Conservation (phyloP, 2,329 filamentous ascomycete species). For the Colletotrichum musae region DNA sequence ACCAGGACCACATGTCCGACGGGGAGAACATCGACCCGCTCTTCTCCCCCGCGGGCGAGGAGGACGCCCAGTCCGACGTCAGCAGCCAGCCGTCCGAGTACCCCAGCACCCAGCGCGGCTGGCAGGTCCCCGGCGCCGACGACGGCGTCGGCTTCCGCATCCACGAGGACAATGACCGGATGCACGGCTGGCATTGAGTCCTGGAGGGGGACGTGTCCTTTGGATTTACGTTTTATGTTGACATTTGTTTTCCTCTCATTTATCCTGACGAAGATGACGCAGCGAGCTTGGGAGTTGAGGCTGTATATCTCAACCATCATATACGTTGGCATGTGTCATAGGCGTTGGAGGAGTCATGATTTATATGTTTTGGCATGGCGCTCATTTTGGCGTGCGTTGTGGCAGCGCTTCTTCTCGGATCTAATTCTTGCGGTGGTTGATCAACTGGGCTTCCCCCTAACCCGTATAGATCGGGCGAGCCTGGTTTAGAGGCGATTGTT, state of each 20-base stretch:
- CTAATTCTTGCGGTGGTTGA: neutral
- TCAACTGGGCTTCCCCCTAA: neutral
- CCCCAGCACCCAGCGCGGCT: conserved; percentile 64
- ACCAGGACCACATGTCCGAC: conserved; percentile 60
- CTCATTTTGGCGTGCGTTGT: conserved; percentile 16
- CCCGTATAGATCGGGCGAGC: neutral
- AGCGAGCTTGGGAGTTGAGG: conserved; percentile 36
- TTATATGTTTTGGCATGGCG: conserved; percentile 19
- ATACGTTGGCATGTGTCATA: conserved; percentile 22
- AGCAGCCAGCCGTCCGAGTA: conserved; percentile 72
- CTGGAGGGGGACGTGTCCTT: neutral
- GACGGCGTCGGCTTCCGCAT: conserved; percentile 52
- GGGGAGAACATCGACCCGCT: conserved; percentile 67
- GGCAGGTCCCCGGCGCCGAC: conserved; percentile 49
- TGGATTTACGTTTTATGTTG: conserved; percentile 1
- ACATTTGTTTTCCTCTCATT: conserved; percentile 3
- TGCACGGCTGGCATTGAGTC: conserved; percentile 30
- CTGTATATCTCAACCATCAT: conserved; percentile 28
- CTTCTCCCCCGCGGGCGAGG: conserved; percentile 44
- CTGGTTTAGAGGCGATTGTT: neutral
- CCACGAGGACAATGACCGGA: conserved; percentile 55
- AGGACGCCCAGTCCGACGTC: conserved; percentile 50
- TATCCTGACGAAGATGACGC: conserved; percentile 36
- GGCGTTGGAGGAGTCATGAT: conserved; percentile 7
- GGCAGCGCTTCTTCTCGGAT: conserved; percentile 1